Conservation (phyloP, 305 asterid genomes). For the Fraxinus floribunda region DNA sequence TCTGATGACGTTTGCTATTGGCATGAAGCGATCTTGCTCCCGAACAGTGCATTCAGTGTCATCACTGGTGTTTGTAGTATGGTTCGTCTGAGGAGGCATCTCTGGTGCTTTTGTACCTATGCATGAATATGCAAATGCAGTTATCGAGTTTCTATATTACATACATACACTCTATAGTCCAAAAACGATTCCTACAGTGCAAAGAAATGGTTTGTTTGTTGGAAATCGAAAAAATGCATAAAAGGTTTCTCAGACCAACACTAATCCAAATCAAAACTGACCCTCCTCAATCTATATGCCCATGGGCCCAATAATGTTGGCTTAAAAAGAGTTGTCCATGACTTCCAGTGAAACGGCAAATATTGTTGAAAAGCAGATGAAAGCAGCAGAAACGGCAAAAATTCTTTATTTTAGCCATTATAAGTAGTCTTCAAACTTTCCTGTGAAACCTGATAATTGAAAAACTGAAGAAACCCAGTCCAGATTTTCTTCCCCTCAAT, state of each 20-base stretch:
- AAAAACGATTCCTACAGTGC: not conserved
- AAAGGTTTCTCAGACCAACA: not conserved
- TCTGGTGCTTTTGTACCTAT: conserved; percentile 41
- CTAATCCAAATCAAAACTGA: not conserved
- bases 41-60: conserved; percentile 58
- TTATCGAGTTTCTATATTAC: not conserved
- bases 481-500: not conserved
- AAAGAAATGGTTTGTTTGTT: not conserved
- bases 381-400: conserved; percentile 18
- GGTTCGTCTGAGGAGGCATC: conserved; percentile 35
- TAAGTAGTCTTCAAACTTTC: not conserved
- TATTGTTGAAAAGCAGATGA: conserved; percentile 19
- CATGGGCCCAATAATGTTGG: not conserved
- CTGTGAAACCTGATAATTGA: conserved; percentile 6
- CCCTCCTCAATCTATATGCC: not conserved
- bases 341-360: not conserved
- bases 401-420: conserved; percentile 14
- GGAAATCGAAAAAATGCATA: not conserved
- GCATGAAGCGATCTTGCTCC: conserved; percentile 93
- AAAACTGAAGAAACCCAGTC: not conserved
- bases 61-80: conserved; percentile 17
- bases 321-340: not conserved
- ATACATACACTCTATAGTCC: not conserved
- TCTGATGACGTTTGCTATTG: conserved; percentile 84
- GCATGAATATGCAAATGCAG: not conserved